Evolutionary conservation across 495 filamentous ascomycete species (phyloP), one percentile per base, ranked within the genome.

Genomic region (Trichoderma erinaceum): DNA sequence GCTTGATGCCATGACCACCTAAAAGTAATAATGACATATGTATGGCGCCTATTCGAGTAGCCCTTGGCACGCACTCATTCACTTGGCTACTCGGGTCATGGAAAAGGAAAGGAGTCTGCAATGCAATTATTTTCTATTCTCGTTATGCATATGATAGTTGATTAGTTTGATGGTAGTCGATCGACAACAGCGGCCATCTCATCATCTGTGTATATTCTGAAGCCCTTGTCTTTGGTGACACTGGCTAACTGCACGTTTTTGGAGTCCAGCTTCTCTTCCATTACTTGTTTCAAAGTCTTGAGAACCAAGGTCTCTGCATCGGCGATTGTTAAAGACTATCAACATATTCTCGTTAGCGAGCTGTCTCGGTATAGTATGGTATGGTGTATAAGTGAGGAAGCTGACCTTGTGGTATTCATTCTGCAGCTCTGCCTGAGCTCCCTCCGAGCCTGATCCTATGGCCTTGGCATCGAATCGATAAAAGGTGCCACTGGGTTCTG

Each of bases 401-500:
- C 74, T 46, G 69, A 86, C 86, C 78, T 94, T 97, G 82, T 99
- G 95, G 75, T 96, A 99, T 78, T 97, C 95, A 71, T 97, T 97
- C 80, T 99, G 95, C 79, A 99, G 81, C 78, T 98, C 95, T 10
- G 94, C 95, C 80, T 99, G 95, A 27, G 95, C 95, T 68, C 95
- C 95, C 80, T 99, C 95, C 73, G 89, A 93, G 72, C 95, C 95
- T 46, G 91, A 96, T 16, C 95, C 95, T 76, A 99, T 99, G 50
- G 95, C 95, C 83, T 99, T 99, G 69, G 95, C 95, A 79, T 99
- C 95, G 81, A 98, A 99, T 73, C 96, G 89, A 80, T 99, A 99
- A 77, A 99, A 99, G 32, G 95, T 99, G 66, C 95, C 95, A 68
- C 91, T 96, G 11, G 95, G 95, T 80, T 99, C 95, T 65, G 95